A percentile compares a stretch with the other conserved stretches of the same genome.
Evolutionary conservation across 192 early-diverging fungal species (phyloP).

Genomic region (Entomortierella chlamydospora): DNA sequence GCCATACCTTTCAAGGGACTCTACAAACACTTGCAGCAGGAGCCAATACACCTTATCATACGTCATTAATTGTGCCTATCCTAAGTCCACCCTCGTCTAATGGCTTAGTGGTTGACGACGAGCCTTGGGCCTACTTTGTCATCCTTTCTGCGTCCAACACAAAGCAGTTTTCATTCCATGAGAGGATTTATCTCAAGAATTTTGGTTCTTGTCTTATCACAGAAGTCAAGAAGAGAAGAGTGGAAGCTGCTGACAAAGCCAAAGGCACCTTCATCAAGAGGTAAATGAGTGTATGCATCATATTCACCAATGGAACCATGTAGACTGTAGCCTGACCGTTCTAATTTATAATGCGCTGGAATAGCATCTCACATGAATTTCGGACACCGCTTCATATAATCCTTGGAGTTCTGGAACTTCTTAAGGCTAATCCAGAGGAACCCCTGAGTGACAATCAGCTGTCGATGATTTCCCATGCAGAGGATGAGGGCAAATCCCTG

Average conservation of each 20-base stretch:
- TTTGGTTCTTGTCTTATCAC: constrained; percentile 63
- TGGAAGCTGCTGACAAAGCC: constrained; percentile 63
- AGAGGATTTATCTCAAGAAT: constrained; percentile 60
- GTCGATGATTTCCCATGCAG: constrained; percentile 54
- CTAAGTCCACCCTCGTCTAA: constrained; percentile 24
- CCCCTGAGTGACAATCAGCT: constrained; percentile 32
- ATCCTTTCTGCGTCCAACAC: constrained; percentile 40
- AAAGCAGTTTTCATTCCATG: constrained; percentile 59
- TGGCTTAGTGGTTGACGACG: constrained; percentile 1
- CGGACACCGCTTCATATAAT: constrained; percentile 66
- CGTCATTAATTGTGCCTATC: constrained; percentile 36
- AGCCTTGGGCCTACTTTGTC: constrained; percentile 53
- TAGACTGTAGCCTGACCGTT: too few species aligned
- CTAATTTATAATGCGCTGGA: not conserved
- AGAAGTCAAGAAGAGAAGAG: constrained; percentile 56
- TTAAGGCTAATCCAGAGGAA: constrained; percentile 48
- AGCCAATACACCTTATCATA: constrained; percentile 24
- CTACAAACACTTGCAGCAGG: constrained; percentile 14
- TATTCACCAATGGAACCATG: too few species aligned
- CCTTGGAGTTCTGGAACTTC: constrained; percentile 59
- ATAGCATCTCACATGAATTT: constrained; percentile 62
- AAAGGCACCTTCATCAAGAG: constrained; percentile 62
- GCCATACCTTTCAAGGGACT: constrained; percentile 50
- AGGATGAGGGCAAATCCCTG: constrained; percentile 55
- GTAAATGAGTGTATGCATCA: constrained; percentile 8